Evolutionary conservation across 306 rosid genomes (phyloP), one percentile per base, ranked within the genome.

Genomic region (Ziziphus jujuba): DNA sequence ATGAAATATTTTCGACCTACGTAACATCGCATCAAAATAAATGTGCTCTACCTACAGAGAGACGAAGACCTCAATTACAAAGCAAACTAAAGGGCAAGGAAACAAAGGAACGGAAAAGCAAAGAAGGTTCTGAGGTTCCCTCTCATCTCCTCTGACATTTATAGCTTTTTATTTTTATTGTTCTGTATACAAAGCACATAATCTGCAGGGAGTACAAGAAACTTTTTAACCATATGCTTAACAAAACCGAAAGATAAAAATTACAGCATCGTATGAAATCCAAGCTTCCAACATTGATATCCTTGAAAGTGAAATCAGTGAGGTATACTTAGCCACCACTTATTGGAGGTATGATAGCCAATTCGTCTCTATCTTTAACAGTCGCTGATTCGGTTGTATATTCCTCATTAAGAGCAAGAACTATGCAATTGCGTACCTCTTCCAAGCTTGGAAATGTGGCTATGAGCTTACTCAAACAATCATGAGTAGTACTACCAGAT

Each of bases 331-430:
- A 86, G 52, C 97, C 97, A 61, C 97, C 97, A 78, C 96, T 86
- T 25, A 88, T 88, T 25, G 97, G 95, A 73, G 97, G 97, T 59
- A 91, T 91, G 21, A 91, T 77, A 69, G 97, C 96, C 71, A 88
- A 76, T 72, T 91, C 96, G 63, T 91, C 97, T 55, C 45, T 81
- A 65, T 88, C 88, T 78, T 83, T 78, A 69, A 88, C 91, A 70
- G 79, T 40, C 4, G 87, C 60, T 0, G 88, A 79, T 35, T 80
- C 95, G 12, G 66, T 58, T 65, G 93, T 65, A 58, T 90, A 92
- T 76, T 86, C 91, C 81, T 90, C 97, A 7, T 92, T 92, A 72
- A 92, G 74, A 63, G 98, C 96, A 66, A 92, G 79, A 63, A 84
- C 96, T 62, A 87, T 77, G 81, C 97, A 90, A 63, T 82, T 84